Evolutionary conservation across 345 rosid species (phyloP), one percentile per base, ranked within the genome.

Genomic region (Citrus cavaleriei): DNA sequence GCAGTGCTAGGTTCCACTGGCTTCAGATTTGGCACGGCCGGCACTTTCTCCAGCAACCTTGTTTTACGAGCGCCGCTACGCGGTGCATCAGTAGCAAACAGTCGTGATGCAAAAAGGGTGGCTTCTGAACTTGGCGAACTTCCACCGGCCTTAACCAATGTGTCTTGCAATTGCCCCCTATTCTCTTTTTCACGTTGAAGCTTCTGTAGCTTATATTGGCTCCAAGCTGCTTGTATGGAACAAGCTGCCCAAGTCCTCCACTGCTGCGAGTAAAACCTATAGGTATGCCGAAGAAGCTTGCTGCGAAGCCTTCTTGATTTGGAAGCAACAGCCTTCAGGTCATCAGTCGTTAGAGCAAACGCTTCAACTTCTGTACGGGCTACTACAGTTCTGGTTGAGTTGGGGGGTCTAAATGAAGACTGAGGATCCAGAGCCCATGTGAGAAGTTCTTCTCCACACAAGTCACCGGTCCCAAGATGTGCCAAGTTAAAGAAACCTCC

Each of bases 231-330:
- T 87, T 93, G 98, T 78, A 93, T 85, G 78, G 88, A 93, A 71
- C 95, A 90, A 64, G 98, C 97, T 4, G 97, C 99, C 99, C 98
- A 92, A 6, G 94, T 88, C 87, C 93, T 87, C 99, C 99, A 93
- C 61, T 92, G 98, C 76, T 86, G 94, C 0, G 98, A 92, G 84
- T 93, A 90, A 85, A 88, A 88, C 83, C 97, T 89, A 81, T 91
- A 92, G 1, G 96, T 85, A 79, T 91, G 98, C 61, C 92, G 90
- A 34, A 95, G 89, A 83, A 91, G 95, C 89, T 90, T 95, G 77
- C 98, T 92, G 82, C 89, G 93, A 58, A 95, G 95, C 75, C 93
- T 87, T 22, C 97, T 87, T 85, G 91, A 92, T 35, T 95, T 95
- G 34, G 98, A 88, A 1, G 95, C 99, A 0, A 95, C 95, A 21